Evolutionary conservation across 768 basidiomycete species (phyloP), one percentile per base, ranked within the genome.

Genomic region (Gautieria morchelliformis): DNA sequence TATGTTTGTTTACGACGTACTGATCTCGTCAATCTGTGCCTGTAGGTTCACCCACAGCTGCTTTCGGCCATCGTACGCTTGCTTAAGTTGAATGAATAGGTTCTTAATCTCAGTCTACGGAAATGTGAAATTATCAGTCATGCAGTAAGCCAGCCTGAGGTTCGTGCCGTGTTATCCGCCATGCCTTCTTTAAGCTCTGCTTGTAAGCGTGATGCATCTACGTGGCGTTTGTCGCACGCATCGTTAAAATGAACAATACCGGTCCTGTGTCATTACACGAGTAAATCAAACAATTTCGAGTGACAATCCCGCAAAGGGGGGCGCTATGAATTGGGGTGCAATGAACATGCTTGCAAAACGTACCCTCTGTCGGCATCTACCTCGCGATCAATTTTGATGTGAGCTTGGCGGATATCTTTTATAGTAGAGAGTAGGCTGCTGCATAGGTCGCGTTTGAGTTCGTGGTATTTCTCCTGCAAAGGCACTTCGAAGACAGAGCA

Each of bases 301-400:
- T 27, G 27, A 27, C 27, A 27, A 27, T 27, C 27, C 27, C 27
- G 5, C 27, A 27, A 27, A 27, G 5, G 27, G 5, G 27, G 27
- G 27, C 5, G 27, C 27, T 27, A 27, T 27, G 27, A 27, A 27
- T 2, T 2, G 5, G 27, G 27, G 27, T 27, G 27, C 5, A 27
- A 27, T 27, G 27, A 27, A 27, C 27, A 27, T 27, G 27, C 5
- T 2, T 2, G 45, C 45, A 27, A 46, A 47, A n/a, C 45, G 24
- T 48, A 57, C 56, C 56, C 56, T 27, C 56, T 57, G 24, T 50
- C 37, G n/a, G 37, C 56, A 22, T 57, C 47, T 19, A 32, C 46
- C 2, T 45, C 47, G 32, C 47, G 45, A 15, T 57, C 56, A 19
- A 57, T 19, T 12, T 47, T 35, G 11, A 48, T 33, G 37, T 57